phyloP scores from a whole-genome alignment of 2,329 filamentous ascomycete genomes.

The Aspergillaceae sp. region DNA sequence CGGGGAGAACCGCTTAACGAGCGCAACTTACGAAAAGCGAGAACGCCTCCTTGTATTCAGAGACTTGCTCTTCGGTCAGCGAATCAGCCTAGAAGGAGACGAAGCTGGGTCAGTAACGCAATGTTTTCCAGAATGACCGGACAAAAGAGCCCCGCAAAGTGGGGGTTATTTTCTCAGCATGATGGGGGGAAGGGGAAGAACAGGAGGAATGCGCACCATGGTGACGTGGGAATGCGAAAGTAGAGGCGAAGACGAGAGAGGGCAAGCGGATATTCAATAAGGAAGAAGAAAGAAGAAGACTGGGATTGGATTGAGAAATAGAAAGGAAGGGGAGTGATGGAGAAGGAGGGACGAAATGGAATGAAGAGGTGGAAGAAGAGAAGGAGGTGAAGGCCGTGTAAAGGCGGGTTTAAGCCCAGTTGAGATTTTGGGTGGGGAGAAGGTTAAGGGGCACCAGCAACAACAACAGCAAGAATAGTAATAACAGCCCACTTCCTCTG shows the following conservation, averaged over 20 bases:
- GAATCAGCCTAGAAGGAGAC: constrained; percentile 68
- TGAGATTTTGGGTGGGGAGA: background rate
- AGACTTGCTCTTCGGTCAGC: constrained; percentile 99
- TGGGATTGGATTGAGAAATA: no score
- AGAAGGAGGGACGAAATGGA: background rate
- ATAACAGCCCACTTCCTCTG: no score
- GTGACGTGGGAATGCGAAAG: constrained; percentile 14
- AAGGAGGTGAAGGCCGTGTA: constrained; percentile 3
- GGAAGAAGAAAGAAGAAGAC: constrained; percentile 1
- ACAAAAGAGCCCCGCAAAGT: constrained; percentile 17
- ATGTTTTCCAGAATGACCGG: background rate
- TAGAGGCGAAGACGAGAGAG: constrained; percentile 14
- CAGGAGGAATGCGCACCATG: constrained; percentile 21
- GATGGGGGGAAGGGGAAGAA: background rate
- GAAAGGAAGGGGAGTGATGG: no score
- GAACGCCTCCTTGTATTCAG: constrained; percentile 99
- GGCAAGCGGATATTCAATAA: constrained; percentile 10
- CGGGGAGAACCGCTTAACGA: background rate
- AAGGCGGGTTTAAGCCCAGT: background rate
- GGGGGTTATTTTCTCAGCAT: constrained; percentile 16
- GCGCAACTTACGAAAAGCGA: constrained; percentile 86
- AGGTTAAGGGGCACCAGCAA: background rate
- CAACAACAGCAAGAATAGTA: no score
- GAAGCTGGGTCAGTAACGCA: background rate
- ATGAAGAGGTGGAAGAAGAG: constrained; percentile 7